Evolutionary conservation across 441 rosid species (phyloP).

Genomic region (Eutrema salsugineum): DNA sequence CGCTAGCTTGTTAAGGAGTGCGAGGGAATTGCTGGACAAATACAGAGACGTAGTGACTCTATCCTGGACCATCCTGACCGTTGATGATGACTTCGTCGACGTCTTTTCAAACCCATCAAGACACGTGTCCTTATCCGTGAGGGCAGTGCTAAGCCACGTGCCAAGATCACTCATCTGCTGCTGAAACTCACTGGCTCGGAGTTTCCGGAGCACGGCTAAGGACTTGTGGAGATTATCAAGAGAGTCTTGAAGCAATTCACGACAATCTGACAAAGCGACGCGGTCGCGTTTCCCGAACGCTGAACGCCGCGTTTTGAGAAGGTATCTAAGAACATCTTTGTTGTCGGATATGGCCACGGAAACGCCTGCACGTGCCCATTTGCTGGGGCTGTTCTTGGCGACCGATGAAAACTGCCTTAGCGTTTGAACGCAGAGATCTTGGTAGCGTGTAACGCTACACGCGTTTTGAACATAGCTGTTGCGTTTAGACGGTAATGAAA

Average conservation of each 20-base stretch:
- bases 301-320: constrained; percentile 29
- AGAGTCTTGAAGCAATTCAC: constrained; percentile 52
- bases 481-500: not conserved
- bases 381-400: constrained; percentile 63
- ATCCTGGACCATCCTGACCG: constrained; percentile 33
- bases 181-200: constrained; percentile 44
- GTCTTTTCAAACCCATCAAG: constrained; percentile 63
- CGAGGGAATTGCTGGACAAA: constrained; percentile 74
- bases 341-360: constrained; percentile 63
- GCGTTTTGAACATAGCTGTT: constrained; percentile 58
- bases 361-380: constrained; percentile 89
- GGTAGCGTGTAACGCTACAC: constrained; percentile 73
- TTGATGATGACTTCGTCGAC: constrained; percentile 19
- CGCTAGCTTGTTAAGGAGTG: constrained; percentile 71
- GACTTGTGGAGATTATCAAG: constrained; percentile 66
- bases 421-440: constrained; percentile 51
- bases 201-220: constrained; percentile 46
- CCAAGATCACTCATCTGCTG: constrained; percentile 56
- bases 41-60: constrained; percentile 48
- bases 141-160: constrained; percentile 72
- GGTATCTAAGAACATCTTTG: constrained; percentile 37
- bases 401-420: constrained; percentile 52
- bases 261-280: constrained; percentile 63
- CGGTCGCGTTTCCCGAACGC: constrained; percentile 39
- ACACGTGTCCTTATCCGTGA: constrained; percentile 76